Base-by-base conservation (phyloP, 306 rosid species). In the Senna siamea region DNA sequence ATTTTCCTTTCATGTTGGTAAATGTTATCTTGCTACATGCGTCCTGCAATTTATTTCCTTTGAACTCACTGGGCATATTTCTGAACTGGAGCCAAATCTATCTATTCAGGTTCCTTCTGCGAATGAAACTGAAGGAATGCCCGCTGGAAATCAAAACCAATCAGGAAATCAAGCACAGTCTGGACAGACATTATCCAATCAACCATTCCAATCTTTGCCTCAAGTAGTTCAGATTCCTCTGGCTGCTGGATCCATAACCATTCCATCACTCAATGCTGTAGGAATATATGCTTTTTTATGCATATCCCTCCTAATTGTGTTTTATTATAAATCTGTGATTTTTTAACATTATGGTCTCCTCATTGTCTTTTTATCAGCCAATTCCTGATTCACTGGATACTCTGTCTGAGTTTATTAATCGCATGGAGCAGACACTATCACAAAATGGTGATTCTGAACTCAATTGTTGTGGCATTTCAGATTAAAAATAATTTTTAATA, bases 341-440 rank as follows among this genome's bases (percentile, higher is more conserved):
- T 56, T 10, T 60, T 53, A 35, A 51, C 71, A 64, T 71, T 63
- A 63, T 40, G 38, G 28, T 43, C 35, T 48, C 2, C 15, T 4
- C 8, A 35, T 66, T 71, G 10, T 26, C 19, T 73, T 10, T 56
- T 59, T 83, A 81, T 80, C 93, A 95, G 99, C 97, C 99, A 66
- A 88, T 92, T 74, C 97, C 99, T 28, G 77, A 90, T 77, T 85
- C 99, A 51, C 64, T 95, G 88, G 84, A 50, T 76, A 90, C 99
- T 6, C 86, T 95, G 58, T 80, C 87, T 2, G 98, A 84, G 89
- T 95, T 95, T 79, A 88, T 92, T 81, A 88, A 81, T 75, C 89
- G 77, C 79, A 84, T 95, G 96, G 96, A 95, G 90, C 87, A 76
- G 76, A 67, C 86, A 51, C 76, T 95, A 9, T 83, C 91, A 20